A percentile compares a stretch with the other conserved stretches of the same genome.
These are phyloP conservation scores for Auricularia sp. DNA, from an alignment of 768 basidiomycete genomes.

Conservation along the genomic window DNA sequence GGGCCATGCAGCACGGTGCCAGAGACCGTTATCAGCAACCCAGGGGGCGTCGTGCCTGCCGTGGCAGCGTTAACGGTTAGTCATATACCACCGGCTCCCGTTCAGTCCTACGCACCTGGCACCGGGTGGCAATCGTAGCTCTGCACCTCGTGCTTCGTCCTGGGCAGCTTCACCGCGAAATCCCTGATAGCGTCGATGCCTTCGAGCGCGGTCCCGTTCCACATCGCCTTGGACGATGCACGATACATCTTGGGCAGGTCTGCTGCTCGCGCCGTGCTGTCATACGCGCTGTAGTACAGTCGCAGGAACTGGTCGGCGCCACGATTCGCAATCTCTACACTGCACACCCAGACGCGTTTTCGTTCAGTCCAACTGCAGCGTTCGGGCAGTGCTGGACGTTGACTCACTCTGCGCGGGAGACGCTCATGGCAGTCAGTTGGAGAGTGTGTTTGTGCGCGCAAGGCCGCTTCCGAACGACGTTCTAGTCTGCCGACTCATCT, in stretches of 20 bases:
- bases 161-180: conserved; percentile 62
- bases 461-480: no score
- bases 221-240: conserved; percentile 60
- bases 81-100: conserved; percentile 5
- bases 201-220: conserved; percentile 77
- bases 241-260: conserved; percentile 80
- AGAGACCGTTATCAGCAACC: conserved; percentile 67
- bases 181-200: conserved; percentile 59
- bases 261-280: conserved; percentile 63
- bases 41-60: conserved; percentile 66
- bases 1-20: conserved; percentile 45
- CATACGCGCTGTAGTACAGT: conserved; percentile 74
- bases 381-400: background rate
- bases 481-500: no score
- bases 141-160: conserved; percentile 60
- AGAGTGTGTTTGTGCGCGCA: no score
- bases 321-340: conserved; percentile 75
- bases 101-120: conserved; percentile 41
- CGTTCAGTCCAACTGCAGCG: background rate
- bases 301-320: conserved; percentile 78
- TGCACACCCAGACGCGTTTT: conserved; percentile 19
- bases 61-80: background rate
- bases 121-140: conserved; percentile 88
- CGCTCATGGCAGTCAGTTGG: no score
- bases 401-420: no score